Base-by-base conservation (phyloP, 768 basidiomycete species). In the Rhodotorula sphaerocarpa region DNA sequence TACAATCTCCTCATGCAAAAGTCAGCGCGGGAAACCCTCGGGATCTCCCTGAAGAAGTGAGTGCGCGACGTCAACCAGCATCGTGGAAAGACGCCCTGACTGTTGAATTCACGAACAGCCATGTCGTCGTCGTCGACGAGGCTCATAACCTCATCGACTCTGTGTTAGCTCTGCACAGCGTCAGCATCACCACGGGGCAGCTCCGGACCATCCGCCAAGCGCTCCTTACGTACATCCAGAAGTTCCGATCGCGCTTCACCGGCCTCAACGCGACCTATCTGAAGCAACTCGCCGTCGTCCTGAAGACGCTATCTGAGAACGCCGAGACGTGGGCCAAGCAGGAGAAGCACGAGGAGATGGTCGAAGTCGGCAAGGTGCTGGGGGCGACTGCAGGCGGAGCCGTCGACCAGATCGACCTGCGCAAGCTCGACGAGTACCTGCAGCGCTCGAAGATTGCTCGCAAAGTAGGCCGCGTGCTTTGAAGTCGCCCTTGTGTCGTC, bases 121-220 rank as follows among this genome's bases (percentile, higher is more conserved):
- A 95, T 70, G 79, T 96, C 23, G 82, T 99, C 34, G 80, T 97
- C 28, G 83, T 99, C 57, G 93, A 99, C 72, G 93, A 99, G 77
- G 93, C 93, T 0, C 93, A 99, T 75, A 96, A 72, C 46, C 57
- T 73, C 25, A 71, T 73, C 60, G 70, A 71, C 25, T 90, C 91
- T 1, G 78, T 99, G 3, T 81, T 99, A 14, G 87, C 89, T 1
- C 79, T 95, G 34, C 88, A 93, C 58, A 87, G 87, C 3, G 79
- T 83, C 31, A 77, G 80, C 7, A 77, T 96, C 5, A 79, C 85
- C 7, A 79, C 80, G 18, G 64, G 75, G 2, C 82, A 79, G 14
- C 78, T 97, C 21, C 71, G 76, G 2, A 79, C 78, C 5, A 87
- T 90, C 0, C 76, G 87, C 7, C 78, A 79, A 28, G 92, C 96